phyloP scores from a whole-genome alignment of 1,284 basidiomycete genomes.

The Irpex lacteus region DNA sequence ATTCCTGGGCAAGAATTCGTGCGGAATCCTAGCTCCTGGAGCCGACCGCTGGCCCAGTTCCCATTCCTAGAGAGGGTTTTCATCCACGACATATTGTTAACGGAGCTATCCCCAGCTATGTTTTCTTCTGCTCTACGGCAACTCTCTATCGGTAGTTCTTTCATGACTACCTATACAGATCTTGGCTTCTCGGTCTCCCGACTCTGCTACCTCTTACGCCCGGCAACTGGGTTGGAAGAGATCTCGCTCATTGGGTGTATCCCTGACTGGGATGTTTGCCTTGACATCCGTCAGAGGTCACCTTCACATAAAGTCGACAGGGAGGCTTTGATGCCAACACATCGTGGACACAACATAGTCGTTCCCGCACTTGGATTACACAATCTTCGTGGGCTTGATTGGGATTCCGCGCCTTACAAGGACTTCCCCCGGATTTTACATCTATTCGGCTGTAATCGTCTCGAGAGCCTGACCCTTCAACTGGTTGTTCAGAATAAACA shows the following conservation, averaged over 20 bases:
- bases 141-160: not conserved
- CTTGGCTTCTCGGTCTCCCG: not conserved
- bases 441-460: constrained; percentile 2
- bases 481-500: not conserved
- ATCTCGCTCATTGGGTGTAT: not conserved
- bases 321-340: too few relatives aligned
- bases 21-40: too few relatives aligned
- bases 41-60: too few relatives aligned
- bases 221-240: not conserved
- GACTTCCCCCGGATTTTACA: constrained; percentile 7
- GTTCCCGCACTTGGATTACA: too few relatives aligned
- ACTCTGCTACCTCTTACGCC: not conserved
- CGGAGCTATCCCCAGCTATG: not conserved
- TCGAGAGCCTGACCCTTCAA: not conserved
- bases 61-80: not conserved
- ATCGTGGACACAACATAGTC: too few relatives aligned
- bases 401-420: too few relatives aligned
- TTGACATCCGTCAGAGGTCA: not conserved
- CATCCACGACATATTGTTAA: not conserved
- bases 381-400: too few relatives aligned
- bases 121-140: not conserved
- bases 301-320: not conserved
- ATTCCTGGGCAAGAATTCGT: too few relatives aligned
- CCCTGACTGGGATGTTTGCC: not conserved
- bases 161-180: not conserved